phyloP scores from a whole-genome alignment of 139 green algal species.

The Micractinium sp. region DNA sequence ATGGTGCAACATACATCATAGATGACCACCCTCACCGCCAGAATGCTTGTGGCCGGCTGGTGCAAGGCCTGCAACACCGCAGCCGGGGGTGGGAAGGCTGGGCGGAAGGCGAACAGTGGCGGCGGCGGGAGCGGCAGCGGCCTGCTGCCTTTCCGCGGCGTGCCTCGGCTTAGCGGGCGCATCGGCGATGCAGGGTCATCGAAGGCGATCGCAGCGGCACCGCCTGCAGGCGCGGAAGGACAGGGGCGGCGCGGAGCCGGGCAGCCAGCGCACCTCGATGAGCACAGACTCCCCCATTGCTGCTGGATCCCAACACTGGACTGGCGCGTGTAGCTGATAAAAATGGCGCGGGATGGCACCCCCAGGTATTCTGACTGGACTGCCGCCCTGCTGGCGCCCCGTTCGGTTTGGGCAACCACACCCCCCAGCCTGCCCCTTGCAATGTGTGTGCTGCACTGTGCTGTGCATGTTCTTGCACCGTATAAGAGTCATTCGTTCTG shows the following conservation, averaged over 20 bases:
- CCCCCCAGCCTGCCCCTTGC: too few species aligned
- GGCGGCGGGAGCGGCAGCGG: not conserved
- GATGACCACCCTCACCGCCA: not conserved
- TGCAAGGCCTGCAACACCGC: conserved; percentile 25
- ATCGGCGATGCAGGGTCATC: not conserved
- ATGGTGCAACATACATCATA: not conserved
- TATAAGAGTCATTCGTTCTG: too few species aligned
- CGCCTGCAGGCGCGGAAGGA: not conserved
- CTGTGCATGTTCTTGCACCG: too few species aligned
- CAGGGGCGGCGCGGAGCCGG: not conserved
- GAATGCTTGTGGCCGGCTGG: conserved; percentile 19
- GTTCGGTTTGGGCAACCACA: too few species aligned
- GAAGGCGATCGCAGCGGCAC: not conserved
- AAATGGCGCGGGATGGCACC: too few species aligned
- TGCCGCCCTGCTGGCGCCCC: too few species aligned
- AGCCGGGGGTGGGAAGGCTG: not conserved
- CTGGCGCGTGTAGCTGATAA: too few species aligned
- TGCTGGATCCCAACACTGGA: too few species aligned
- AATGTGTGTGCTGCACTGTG: too few species aligned
- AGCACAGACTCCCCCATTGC: conserved; percentile 22
- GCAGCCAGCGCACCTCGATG: conserved; percentile 1
- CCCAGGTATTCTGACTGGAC: too few species aligned
- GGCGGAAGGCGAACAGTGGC: not conserved
- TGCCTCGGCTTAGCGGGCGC: not conserved
- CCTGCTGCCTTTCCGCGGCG: too few species aligned